Base-by-base conservation (phyloP, 768 basidiomycete genomes). In the Nidularia pulvinata region DNA sequence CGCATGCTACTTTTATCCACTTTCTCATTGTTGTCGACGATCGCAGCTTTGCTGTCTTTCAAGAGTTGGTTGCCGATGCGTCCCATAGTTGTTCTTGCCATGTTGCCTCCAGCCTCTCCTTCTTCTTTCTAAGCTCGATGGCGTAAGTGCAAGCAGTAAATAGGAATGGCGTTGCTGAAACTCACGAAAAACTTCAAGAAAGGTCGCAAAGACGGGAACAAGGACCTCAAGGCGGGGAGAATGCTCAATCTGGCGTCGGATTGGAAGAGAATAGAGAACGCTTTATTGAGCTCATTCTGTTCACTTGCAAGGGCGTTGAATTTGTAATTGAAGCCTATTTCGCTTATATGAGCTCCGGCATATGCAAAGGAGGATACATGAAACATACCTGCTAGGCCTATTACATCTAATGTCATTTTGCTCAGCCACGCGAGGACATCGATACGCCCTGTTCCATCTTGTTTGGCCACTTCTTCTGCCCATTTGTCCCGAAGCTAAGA, bases 321-420 rank as follows among this genome's bases (percentile, higher is more conserved):
- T n/a, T 64, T 61, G 50, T 74, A 73, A 50, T 64, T 69, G 58
- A 70, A 73, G 2, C 69, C n/a, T n/a, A n/a, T n/a, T n/a, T n/a
- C n/a, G n/a, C n/a, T n/a, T n/a, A n/a, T n/a, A n/a, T n/a, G n/a
- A n/a, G n/a, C n/a, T n/a, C n/a, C n/a, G n/a, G n/a, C n/a, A n/a
- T n/a, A n/a, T n/a, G n/a, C n/a, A n/a, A n/a, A n/a, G n/a, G n/a
- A n/a, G n/a, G n/a, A n/a, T n/a, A n/a, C n/a, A n/a, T n/a, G n/a
- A n/a, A n/a, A n/a, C n/a, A n/a, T n/a, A n/a, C n/a, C 70, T 70
- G 74, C 86, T 36, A 88, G 72, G 7, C 89, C 89, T 48, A 94
- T 91, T 51, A 89, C 81, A 57, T 93, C 91, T 6, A 93, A 72
- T 3, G 89, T 91, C 48, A 81, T 80, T 52, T 80, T 81, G 43